phyloP scores from a whole-genome alignment of 2,329 filamentous ascomycete species.

The Botrytis cinerea region DNA sequence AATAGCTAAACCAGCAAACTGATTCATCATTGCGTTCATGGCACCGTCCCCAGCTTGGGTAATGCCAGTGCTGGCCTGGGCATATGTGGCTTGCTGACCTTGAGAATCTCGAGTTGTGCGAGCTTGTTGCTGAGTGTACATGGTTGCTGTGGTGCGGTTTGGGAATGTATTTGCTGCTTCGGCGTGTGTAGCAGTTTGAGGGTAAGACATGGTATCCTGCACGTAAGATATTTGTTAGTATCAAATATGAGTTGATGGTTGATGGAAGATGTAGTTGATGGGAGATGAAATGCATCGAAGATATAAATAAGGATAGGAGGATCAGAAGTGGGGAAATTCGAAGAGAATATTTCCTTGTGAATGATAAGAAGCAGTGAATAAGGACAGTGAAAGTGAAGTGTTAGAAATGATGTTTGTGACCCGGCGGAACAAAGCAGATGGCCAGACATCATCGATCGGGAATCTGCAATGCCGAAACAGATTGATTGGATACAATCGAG shows the following conservation, averaged over 20 bases:
- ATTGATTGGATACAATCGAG: neutral
- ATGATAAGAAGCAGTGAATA: conserved; percentile 15
- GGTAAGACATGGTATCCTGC: conserved; percentile 43
- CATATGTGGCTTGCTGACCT: conserved; percentile 34
- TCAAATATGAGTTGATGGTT: conserved; percentile 18
- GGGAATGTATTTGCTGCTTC: conserved; percentile 35
- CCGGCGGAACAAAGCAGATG: conserved; percentile 3
- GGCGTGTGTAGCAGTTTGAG: conserved; percentile 37
- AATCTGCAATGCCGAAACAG: conserved; percentile 9
- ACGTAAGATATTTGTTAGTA: conserved; percentile 28
- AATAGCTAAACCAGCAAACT: conserved; percentile 39
- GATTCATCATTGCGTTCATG: conserved; percentile 39
- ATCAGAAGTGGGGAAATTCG: neutral
- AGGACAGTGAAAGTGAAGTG: conserved; percentile 7
- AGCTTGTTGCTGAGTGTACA: conserved; percentile 40
- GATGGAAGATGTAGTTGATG: conserved; percentile 21
- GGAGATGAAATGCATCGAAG: conserved; percentile 1
- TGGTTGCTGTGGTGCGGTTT: conserved; percentile 34
- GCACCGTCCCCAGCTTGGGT: conserved; percentile 33
- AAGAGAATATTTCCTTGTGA: neutral
- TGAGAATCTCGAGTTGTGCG: conserved; percentile 38
- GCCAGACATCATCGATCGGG: neutral
- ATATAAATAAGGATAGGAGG: neutral
- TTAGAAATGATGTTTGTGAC: conserved; percentile 7
- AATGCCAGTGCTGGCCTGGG: conserved; percentile 28